These are phyloP conservation scores for Aspergillus melleus DNA, from an alignment of 2,329 filamentous ascomycete genomes.

Conservation along the genomic window DNA sequence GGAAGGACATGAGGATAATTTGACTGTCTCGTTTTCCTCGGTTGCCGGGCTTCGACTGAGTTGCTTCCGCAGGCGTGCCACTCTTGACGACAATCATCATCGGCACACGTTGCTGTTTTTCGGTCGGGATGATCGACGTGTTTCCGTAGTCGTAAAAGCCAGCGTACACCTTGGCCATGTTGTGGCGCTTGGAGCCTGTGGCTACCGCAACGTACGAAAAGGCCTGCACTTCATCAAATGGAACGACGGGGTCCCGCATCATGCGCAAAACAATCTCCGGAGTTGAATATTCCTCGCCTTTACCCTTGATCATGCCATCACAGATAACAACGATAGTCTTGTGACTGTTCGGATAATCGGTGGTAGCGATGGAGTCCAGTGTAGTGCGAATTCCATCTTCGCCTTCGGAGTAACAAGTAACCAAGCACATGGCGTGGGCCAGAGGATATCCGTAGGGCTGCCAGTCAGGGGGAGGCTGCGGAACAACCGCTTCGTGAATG, in stretches of 20 bases:
- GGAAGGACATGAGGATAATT: conserved; percentile 98
- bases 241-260: conserved; percentile 87
- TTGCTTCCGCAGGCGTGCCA: conserved; percentile 83
- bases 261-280: conserved; percentile 88
- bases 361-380: conserved; percentile 92
- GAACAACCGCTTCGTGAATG: conserved; percentile 92
- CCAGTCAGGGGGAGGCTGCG: conserved; percentile 94
- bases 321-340: conserved; percentile 96
- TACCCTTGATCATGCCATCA: conserved; percentile 95
- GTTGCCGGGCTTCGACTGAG: conserved; percentile 86
- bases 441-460: conserved; percentile 95
- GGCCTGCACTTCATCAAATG: conserved; percentile 77
- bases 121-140: conserved; percentile 72
- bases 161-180: conserved; percentile 98
- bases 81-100: conserved; percentile 98
- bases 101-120: conserved; percentile 93
- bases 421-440: conserved; percentile 88
- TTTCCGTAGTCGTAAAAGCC: conserved; percentile 97
- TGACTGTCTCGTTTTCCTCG: conserved; percentile 98
- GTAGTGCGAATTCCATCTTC: conserved; percentile 90
- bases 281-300: conserved; percentile 82
- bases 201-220: conserved; percentile 97
- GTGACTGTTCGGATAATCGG: conserved; percentile 98
- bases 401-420: conserved; percentile 96
- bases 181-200: conserved; percentile 94